Conservation (phyloP, 1,284 basidiomycete species). For the Boletus sp. region DNA sequence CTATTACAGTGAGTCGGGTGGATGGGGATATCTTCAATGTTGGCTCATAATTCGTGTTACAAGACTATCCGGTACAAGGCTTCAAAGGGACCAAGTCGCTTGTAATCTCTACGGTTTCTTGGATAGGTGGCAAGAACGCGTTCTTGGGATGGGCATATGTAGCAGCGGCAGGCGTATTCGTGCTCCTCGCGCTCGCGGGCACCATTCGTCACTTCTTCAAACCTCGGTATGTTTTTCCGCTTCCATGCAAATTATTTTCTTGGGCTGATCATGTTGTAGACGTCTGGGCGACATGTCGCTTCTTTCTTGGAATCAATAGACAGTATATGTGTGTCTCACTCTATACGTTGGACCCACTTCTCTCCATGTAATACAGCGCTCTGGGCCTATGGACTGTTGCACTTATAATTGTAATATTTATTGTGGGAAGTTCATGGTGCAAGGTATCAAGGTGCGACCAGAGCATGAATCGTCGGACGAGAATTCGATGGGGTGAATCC, state of each 20-base stretch:
- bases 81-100: conserved; percentile 96
- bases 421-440: not conserved
- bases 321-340: conserved; percentile 11
- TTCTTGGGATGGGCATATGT: conserved; percentile 98
- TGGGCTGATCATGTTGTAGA: conserved; percentile 34
- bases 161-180: conserved; percentile 82
- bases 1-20: conserved; percentile 68
- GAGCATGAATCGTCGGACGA: not conserved
- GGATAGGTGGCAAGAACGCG: conserved; percentile 96
- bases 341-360: conserved; percentile 18
- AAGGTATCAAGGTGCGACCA: not conserved
- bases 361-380: conserved; percentile 27
- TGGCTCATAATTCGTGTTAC: conserved; percentile 12
- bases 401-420: conserved; percentile 26
- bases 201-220: conserved; percentile 91
- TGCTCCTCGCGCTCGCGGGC: conserved; percentile 82
- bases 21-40: not conserved
- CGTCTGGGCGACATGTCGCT: conserved; percentile 81
- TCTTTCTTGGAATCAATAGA: conserved; percentile 78
- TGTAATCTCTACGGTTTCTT: conserved; percentile 94
- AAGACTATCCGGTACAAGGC: conserved; percentile 90
- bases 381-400: conserved; percentile 13
- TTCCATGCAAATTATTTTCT: conserved; percentile 11
- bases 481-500: conserved; percentile 37
- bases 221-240: conserved; percentile 70